Evolutionary conservation across 306 rosid species (phyloP).

Genomic region (Vigna reflexopilosa): DNA sequence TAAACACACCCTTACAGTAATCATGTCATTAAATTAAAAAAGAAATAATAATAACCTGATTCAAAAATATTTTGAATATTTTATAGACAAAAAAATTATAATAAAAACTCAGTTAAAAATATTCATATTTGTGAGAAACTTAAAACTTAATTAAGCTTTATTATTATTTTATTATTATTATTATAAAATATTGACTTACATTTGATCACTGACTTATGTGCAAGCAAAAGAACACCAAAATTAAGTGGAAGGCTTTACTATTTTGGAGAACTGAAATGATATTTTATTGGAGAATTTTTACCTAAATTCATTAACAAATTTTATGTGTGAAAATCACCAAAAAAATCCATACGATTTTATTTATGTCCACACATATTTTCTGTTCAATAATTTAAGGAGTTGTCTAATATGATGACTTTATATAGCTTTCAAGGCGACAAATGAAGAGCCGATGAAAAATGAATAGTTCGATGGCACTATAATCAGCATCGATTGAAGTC

Average conservation of each 20-base stretch:
- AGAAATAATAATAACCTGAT: no score
- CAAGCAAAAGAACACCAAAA: background rate
- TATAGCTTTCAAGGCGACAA: constrained; percentile 1
- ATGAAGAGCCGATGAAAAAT: background rate
- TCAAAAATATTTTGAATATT: no score
- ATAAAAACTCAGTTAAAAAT: no score
- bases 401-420: background rate
- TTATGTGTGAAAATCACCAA: background rate
- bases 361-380: background rate
- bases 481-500: constrained; percentile 3
- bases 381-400: background rate
- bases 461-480: background rate
- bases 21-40: no score
- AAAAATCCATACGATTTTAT: background rate
- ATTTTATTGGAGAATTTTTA: background rate
- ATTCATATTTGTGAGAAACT: no score
- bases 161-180: no score
- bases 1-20: no score
- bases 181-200: background rate
- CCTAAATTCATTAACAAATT: background rate
- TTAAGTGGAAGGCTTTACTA: background rate
- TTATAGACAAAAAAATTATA: no score
- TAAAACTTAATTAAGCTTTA: no score
- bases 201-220: background rate
- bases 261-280: background rate